Base-by-base conservation (phyloP, 352 stramenopile genomes). In the Pelagophyceae sp. region DNA sequence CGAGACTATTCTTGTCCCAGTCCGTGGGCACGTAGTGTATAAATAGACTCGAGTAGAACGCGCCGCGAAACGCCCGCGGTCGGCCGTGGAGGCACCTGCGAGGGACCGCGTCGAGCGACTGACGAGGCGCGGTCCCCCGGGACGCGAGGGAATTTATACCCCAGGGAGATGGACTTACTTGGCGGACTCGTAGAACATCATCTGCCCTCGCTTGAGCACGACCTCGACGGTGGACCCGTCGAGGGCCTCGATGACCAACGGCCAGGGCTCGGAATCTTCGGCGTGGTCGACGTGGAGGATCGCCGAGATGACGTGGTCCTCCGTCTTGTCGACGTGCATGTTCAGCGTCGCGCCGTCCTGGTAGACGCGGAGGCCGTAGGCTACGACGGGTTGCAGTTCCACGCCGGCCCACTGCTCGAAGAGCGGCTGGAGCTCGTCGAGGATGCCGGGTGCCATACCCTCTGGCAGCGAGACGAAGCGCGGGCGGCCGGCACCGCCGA, bases 101-200 rank as follows among this genome's bases (percentile, higher is more conserved):
- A n/a, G n/a, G n/a, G n/a, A n/a, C n/a, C n/a, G n/a, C n/a, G n/a
- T n/a, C n/a, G n/a, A n/a, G n/a, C n/a, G n/a, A n/a, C n/a, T n/a
- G n/a, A n/a, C n/a, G n/a, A n/a, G n/a, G n/a, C n/a, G n/a, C n/a
- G n/a, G n/a, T n/a, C n/a, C n/a, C n/a, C n/a, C n/a, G n/a, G n/a
- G n/a, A n/a, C n/a, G n/a, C n/a, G n/a, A n/a, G n/a, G n/a, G n/a
- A n/a, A n/a, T n/a, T n/a, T n/a, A n/a, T n/a, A n/a, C n/a, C n/a
- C n/a, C n/a, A n/a, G n/a, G n/a, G n/a, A n/a, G n/a, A n/a, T n/a
- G n/a, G n/a, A n/a, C n/a, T n/a, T n/a, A n/a, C 80, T 88, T 89
- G 74, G 83, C 87, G 65, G 74, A 84, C 81, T 91, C 87, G 70
- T 91, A 91, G 19, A 90, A 78, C 31, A 91, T 67, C 65, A 88